Base-by-base conservation (phyloP, 768 basidiomycete species). In the Kwoniella dendrophila region DNA sequence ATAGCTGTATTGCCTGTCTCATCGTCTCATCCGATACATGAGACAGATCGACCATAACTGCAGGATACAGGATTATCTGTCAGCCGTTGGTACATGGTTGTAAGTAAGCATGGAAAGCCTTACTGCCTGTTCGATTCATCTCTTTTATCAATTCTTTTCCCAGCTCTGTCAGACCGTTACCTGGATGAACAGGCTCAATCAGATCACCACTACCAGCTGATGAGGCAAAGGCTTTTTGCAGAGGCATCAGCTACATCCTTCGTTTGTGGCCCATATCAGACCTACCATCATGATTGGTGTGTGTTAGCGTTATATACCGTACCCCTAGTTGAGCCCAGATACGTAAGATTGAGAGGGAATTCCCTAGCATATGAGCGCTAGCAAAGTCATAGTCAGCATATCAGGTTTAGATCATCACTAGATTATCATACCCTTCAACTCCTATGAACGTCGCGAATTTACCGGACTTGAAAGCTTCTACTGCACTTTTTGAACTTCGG, bases 41-140 rank as follows among this genome's bases (percentile, higher is more conserved):
- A 1, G 66, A 65, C 3, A 71, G 59, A 40, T 71, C 69, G 11
- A 71, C 63, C 66, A 71, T 62, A n/a, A 71, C 63, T 18, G n/a
- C n/a, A n/a, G n/a, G n/a, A n/a, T n/a, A n/a, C n/a, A n/a, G n/a
- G n/a, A n/a, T n/a, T n/a, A n/a, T n/a, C n/a, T n/a, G n/a, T n/a
- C n/a, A n/a, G n/a, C n/a, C n/a, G n/a, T n/a, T n/a, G n/a, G n/a
- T n/a, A n/a, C n/a, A n/a, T n/a, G n/a, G n/a, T n/a, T n/a, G n/a
- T n/a, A n/a, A n/a, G n/a, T n/a, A n/a, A n/a, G n/a, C n/a, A n/a
- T n/a, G n/a, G n/a, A n/a, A n/a, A n/a, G n/a, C n/a, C n/a, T n/a
- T n/a, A n/a, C n/a, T n/a, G n/a, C 69, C 69, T 24, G 68, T 24
- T 5, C 69, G 48, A 43, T 71, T 71, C 34, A 71, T 29, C 30